Base-by-base conservation (phyloP, 2,329 filamentous ascomycete species). In the Coniochaeta prunicola region DNA sequence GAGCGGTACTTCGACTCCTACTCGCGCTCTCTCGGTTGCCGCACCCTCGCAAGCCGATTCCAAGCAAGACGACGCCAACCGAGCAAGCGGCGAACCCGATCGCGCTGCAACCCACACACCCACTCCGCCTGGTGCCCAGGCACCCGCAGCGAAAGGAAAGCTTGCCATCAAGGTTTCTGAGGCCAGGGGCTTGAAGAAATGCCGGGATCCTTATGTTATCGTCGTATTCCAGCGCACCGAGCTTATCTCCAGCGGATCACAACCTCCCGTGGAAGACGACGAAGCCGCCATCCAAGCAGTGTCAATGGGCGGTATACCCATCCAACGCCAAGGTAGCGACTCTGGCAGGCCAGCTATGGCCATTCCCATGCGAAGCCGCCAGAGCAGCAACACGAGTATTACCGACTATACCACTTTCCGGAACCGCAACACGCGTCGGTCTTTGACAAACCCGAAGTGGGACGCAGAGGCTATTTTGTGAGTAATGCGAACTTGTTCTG, bases 221-320 rank as follows among this genome's bases (percentile, higher is more conserved):
- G 96, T 90, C 60, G 92, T 97, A 28, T 99, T 97, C 69, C 94
- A 99, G 72, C 90, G 91, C 71, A 96, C 93, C 69, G 94, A 99
- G 73, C 88, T 96, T 66, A 96, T 99, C 59, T 97, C 94, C 1
- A 88, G 90, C 59, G 91, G 91, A 2, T 90, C 92, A 13, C 84
- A 87, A 36, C 79, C 79, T 58, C 75, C 81, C 26, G 78, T 81
- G 33, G 87, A 89, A 50, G 80, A 86, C 50, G 84, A 87, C 58
- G 69, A 80, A 59, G 64, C 67, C 2, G 66, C 66, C 26, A 64
- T 70, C 12, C 56, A 65, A 4, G 64, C 67, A 21, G 75, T 80
- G 58, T 73, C 77, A 26, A 81, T 80, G 67, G 68, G 68, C n/a
- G 80, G 72, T 68, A 75, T 74, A 68, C 83, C 80, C 64, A 80